Conservation (phyloP, 2,329 filamentous ascomycete species). For the Penicillium carneum region DNA sequence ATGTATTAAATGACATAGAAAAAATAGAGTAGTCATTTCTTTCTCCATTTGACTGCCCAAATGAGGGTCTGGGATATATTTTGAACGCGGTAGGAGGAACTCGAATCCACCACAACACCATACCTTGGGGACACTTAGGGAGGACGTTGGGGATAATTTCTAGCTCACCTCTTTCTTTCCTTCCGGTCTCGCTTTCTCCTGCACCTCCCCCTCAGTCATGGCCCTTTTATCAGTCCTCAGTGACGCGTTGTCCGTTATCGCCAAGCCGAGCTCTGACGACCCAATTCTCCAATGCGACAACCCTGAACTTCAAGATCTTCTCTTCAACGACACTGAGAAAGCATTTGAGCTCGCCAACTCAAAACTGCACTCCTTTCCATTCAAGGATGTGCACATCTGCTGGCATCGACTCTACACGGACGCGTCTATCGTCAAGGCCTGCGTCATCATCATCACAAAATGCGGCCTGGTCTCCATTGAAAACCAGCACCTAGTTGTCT, state of each 20-base stretch:
- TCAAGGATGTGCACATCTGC: conserved; percentile 61
- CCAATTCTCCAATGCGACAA: conserved; percentile 48
- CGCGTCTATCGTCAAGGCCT: conserved; percentile 59
- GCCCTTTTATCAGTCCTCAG: conserved; percentile 35
- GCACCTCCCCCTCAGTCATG: conserved; percentile 22
- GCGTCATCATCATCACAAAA: conserved; percentile 41
- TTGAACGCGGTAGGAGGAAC: neutral
- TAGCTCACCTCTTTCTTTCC: neutral
- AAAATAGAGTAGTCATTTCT: neutral
- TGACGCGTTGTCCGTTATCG: conserved; percentile 40
- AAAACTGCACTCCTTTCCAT: conserved; percentile 64
- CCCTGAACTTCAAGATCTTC: conserved; percentile 26
- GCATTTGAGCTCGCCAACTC: conserved; percentile 59
- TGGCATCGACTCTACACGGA: conserved; percentile 67
- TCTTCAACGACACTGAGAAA: conserved; percentile 49
- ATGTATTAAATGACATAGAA: neutral
- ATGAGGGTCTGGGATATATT: neutral
- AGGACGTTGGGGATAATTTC: neutral
- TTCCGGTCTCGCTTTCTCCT: neutral
- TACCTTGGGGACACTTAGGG: neutral
- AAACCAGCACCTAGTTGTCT: conserved; percentile 16
- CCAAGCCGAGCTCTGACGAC: conserved; percentile 42
- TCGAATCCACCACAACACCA: neutral
- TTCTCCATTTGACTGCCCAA: neutral
- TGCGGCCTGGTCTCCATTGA: conserved; percentile 25